Evolutionary conservation across 352 stramenopile genomes (phyloP), one percentile per base, ranked within the genome.

Genomic region (Phytopythium litorale): DNA sequence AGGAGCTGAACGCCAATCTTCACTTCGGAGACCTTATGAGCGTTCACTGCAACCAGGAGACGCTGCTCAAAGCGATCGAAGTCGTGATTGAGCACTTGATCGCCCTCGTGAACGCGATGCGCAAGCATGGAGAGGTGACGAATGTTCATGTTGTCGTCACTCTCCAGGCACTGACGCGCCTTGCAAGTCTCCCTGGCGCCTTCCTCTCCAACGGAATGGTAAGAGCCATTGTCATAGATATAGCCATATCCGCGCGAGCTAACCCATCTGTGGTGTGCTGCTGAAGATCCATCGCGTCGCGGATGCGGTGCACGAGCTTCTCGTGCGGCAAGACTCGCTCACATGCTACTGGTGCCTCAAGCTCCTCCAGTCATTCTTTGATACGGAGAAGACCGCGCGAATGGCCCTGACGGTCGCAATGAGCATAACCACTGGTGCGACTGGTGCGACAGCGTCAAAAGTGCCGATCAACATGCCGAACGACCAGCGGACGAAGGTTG

Each of bases 261-360:
- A 11, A 40, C 25, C 38, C 18, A 13, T 40, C 15, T 56, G 13
- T 16, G n/a, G 59, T 4, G 25, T 5, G 12, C 45, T 57, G 48
- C 21, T 48, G 11, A n/a, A 86, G 76, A 79, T 83, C 28, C 68
- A 72, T 33, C 64, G 69, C 0, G 64, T 90, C 16, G 72, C 87
- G 45, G 77, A 89, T 28, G 79, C 70, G 4, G 58, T 87, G 0
- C 68, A 86, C 25, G 80, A 86, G 42, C 72, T 92, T 9, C 62
- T 92, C 51, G 45, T 76, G 7, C 76, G 84, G 32, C 76, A 82
- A 55, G 76, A 92, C 38, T 74, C 79, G 37, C 68, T 92, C 43
- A 79, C 66, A 8, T 78, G 70, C 38, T 92, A 90, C 58, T 92
- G 83, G 83, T 84, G 79, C 19, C 64, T 92, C 21, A 71, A 81